Evolutionary conservation across 768 basidiomycete species (phyloP).

Genomic region (Cystofilobasidium macerans): DNA sequence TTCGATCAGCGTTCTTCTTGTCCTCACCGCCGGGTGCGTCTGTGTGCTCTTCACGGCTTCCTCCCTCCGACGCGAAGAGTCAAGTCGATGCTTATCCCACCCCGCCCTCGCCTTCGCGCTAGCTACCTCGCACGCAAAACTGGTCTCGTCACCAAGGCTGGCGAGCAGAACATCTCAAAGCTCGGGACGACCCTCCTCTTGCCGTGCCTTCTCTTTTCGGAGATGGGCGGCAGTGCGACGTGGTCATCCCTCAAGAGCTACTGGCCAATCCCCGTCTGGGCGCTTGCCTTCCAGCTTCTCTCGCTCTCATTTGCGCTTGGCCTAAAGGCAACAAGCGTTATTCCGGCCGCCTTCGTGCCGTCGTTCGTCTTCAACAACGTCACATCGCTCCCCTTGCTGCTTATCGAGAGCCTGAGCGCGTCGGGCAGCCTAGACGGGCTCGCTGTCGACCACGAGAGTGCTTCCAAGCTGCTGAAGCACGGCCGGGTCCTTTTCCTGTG

Average conservation of each 20-base stretch:
- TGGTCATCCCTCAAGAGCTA: constrained; percentile 33
- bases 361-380: constrained; percentile 39
- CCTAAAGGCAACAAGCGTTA: constrained; percentile 22
- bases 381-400: constrained; percentile 35
- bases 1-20: constrained; percentile 33
- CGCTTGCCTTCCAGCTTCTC: constrained; percentile 34
- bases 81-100: too few relatives aligned
- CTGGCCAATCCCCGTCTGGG: constrained; percentile 34
- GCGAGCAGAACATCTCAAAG: constrained; percentile 29
- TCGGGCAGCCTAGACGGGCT: constrained; percentile 35
- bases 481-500: constrained; percentile 34
- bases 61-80: too few relatives aligned
- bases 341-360: constrained; percentile 26
- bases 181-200: constrained; percentile 35
- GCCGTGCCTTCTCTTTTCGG: constrained; percentile 35
- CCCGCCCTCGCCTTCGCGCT: too few relatives aligned
- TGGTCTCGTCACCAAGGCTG: constrained; percentile 29
- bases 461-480: constrained; percentile 29
- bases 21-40: constrained; percentile 32
- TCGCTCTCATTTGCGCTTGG: constrained; percentile 31
- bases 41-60: background rate
- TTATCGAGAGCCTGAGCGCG: constrained; percentile 32
- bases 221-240: constrained; percentile 37
- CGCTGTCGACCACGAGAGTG: constrained; percentile 19
- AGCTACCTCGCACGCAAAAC: constrained; percentile 2